Evolutionary conservation across 805 yeast genomes (phyloP).

Genomic region (Clavispora vitiphila): DNA sequence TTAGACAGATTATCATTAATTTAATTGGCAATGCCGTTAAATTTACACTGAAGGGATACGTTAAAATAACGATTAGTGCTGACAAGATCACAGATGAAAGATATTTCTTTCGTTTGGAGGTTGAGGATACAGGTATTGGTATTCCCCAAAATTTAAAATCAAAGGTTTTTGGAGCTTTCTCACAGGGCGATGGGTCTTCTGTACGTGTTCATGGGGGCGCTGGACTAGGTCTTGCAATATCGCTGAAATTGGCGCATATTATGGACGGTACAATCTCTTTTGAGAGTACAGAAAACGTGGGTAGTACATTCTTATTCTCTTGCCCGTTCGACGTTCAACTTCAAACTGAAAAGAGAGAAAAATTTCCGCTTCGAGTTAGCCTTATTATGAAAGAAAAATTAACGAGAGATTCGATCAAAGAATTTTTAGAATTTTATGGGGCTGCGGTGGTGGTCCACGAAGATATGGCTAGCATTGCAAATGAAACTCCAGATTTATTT

Average conservation of each 20-base stretch:
- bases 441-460: conserved; percentile 19
- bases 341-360: conserved; percentile 7
- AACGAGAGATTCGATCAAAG: conserved; percentile 26
- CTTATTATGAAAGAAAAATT: conserved; percentile 29
- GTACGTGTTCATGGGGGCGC: conserved; percentile 50
- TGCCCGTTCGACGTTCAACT: conserved; percentile 27
- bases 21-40: conserved; percentile 52
- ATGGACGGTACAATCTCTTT: conserved; percentile 46
- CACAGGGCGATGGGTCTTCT: conserved; percentile 54
- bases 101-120: conserved; percentile 35
- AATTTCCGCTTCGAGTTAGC: conserved; percentile 17
- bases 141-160: conserved; percentile 40
- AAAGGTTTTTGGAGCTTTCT: conserved; percentile 48
- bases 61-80: conserved; percentile 32
- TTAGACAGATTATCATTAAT: conserved; percentile 48
- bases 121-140: conserved; percentile 52
- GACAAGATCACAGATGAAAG: conserved; percentile 24
- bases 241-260: conserved; percentile 42
- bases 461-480: conserved; percentile 12
- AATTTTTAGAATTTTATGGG: conserved; percentile 31
- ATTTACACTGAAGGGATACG: conserved; percentile 42
- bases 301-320: conserved; percentile 41
- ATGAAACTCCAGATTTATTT: background rate
- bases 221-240: conserved; percentile 46
- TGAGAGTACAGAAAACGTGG: conserved; percentile 42